These are phyloP conservation scores for Ceratonia siliqua DNA, from an alignment of 306 rosid species.

Conservation along the genomic window DNA sequence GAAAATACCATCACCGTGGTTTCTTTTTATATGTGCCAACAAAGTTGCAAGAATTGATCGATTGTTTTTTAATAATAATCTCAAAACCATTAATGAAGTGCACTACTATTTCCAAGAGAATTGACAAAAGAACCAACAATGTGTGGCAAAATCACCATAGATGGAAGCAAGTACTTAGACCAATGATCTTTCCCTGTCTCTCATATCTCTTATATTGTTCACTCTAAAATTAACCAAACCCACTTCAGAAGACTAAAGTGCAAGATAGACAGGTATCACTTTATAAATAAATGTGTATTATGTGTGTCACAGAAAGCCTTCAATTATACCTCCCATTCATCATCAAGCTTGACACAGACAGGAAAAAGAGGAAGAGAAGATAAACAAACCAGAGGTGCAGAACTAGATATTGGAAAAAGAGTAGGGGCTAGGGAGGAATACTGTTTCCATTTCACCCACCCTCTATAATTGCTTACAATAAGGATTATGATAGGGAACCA, in stretches of 20 bases:
- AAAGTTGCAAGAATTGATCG: background rate
- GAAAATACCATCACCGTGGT: background rate
- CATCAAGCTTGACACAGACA: background rate
- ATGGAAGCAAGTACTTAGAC: constrained; percentile 13
- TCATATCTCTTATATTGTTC: constrained; percentile 11
- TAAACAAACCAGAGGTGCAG: background rate
- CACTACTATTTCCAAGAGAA: background rate
- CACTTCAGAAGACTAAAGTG: constrained; percentile 10
- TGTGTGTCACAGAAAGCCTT: background rate
- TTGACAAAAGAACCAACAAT: constrained; percentile 11
- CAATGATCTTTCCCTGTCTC: background rate
- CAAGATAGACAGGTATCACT: constrained; percentile 19
- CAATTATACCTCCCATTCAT: constrained; percentile 4
- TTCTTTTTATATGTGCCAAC: background rate
- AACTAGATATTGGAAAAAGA: constrained; percentile 15
- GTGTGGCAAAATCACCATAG: constrained; percentile 7
- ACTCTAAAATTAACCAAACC: constrained; percentile 21
- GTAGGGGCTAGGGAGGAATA: background rate
- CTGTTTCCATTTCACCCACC: background rate
- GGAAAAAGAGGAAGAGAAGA: background rate
- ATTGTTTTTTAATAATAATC: background rate
- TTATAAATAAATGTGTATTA: background rate
- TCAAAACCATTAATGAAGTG: background rate
- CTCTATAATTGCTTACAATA: background rate
- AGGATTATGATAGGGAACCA: background rate